Conservation (phyloP, 2,329 filamentous ascomycete genomes). For the Pseudopyricularia cyperi region DNA sequence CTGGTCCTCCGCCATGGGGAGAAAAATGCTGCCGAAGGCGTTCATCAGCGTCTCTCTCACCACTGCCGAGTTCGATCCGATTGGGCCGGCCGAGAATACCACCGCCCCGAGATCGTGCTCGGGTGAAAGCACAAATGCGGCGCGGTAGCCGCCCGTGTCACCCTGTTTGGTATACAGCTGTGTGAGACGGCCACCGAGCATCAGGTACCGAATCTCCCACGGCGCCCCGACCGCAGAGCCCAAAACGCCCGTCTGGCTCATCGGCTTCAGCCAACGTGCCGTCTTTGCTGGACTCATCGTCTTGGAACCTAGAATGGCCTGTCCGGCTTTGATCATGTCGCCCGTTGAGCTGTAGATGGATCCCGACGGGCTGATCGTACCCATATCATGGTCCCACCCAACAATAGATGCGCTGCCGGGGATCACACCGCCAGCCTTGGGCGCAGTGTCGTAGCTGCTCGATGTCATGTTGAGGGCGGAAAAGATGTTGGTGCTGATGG, state of each 20-base stretch:
- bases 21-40: slow-evolving; percentile 8
- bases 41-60: background rate
- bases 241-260: slow-evolving; percentile 20
- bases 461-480: background rate
- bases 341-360: slow-evolving; percentile 25
- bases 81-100: slow-evolving; percentile 20
- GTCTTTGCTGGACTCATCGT: slow-evolving; percentile 25
- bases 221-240: slow-evolving; percentile 27
- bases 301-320: slow-evolving; percentile 26
- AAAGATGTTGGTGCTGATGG: background rate
- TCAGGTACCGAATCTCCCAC: slow-evolving; percentile 31
- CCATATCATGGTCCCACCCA: slow-evolving; percentile 3
- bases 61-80: background rate
- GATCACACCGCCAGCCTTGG: background rate
- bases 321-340: slow-evolving; percentile 27
- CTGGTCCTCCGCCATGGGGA: slow-evolving; percentile 26
- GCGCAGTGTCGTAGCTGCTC: background rate
- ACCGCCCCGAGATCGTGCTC: slow-evolving; percentile 31
- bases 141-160: slow-evolving; percentile 26
- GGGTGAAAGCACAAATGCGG: slow-evolving; percentile 25
- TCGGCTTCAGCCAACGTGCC: slow-evolving; percentile 30
- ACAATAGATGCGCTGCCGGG: background rate
- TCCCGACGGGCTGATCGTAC: background rate
- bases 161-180: slow-evolving; percentile 35
- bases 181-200: slow-evolving; percentile 23